Percentiles rank a stretch among this genome's conserved stretches.
These are phyloP conservation scores for Pseudocercospora crystallina DNA, from an alignment of 2,329 filamentous ascomycete genomes.

Conservation along the genomic window DNA sequence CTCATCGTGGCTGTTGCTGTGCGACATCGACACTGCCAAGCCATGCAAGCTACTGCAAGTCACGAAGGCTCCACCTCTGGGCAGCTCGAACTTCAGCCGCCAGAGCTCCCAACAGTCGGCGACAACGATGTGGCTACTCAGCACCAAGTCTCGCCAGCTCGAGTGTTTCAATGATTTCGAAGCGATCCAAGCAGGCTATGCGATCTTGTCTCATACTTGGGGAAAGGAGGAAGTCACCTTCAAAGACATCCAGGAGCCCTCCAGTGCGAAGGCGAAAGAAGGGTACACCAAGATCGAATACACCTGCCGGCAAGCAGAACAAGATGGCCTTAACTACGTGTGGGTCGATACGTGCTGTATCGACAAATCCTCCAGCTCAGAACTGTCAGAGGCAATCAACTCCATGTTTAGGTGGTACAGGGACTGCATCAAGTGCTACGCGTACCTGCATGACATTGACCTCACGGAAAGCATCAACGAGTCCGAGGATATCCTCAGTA, in stretches of 20 bases:
- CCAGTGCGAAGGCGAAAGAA: not conserved
- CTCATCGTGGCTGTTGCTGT: no score
- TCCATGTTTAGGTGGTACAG: slow-evolving; percentile 36
- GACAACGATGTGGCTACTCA: no score
- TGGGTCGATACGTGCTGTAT: slow-evolving; percentile 30
- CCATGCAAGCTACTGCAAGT: no score
- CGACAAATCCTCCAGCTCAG: slow-evolving; percentile 20
- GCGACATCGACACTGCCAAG: no score
- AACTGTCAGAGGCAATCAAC: slow-evolving; percentile 24
- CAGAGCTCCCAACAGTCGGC: no score
- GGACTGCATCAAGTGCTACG: slow-evolving; percentile 34
- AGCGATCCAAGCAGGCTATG: not conserved
- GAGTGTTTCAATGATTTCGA: no score
- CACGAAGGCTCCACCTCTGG: no score
- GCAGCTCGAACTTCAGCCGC: no score
- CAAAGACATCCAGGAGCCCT: slow-evolving; percentile 5
- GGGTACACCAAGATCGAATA: slow-evolving; percentile 17
- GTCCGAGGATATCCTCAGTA: not conserved
- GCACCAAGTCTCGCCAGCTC: no score
- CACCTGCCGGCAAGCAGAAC: slow-evolving; percentile 6
- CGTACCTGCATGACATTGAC: slow-evolving; percentile 24
- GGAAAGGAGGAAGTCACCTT: slow-evolving; percentile 10
- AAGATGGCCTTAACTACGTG: slow-evolving; percentile 13
- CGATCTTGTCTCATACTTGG: slow-evolving; percentile 14
- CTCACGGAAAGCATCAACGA: not conserved